Evolutionary conservation across 2,329 filamentous ascomycete genomes (phyloP).

Genomic region (Cladosporium velox): DNA sequence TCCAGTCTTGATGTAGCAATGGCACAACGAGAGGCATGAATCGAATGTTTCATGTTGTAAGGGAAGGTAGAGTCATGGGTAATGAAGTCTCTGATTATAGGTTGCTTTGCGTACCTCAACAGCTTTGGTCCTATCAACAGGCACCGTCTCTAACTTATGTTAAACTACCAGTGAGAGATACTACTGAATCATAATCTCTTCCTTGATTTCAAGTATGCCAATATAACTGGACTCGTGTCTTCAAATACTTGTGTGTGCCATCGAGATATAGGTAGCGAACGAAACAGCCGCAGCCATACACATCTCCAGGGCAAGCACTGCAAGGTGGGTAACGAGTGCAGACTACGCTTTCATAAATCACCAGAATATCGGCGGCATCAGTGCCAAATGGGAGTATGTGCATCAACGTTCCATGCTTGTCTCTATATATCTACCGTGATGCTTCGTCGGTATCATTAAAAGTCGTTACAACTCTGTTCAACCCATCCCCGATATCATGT

Average conservation of each 20-base stretch:
- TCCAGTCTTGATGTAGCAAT: background rate
- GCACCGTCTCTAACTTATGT: no score
- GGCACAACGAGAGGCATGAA: no score
- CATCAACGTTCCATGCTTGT: slow-evolving; percentile 1
- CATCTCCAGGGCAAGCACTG: background rate
- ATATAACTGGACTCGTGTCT: background rate
- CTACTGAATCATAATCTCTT: no score
- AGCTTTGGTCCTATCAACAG: no score
- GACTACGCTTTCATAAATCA: background rate
- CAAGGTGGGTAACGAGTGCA: background rate
- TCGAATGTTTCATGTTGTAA: no score
- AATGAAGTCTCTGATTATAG: no score
- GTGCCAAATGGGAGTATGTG: background rate
- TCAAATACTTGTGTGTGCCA: background rate
- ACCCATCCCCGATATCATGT: background rate
- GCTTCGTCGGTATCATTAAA: slow-evolving; percentile 13
- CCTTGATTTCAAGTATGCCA: background rate
- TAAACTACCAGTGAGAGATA: no score
- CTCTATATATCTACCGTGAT: slow-evolving; percentile 16
- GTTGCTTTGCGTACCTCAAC: no score
- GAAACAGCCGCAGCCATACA: background rate
- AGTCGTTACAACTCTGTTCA: background rate
- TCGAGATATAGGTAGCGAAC: background rate
- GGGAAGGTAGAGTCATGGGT: no score
- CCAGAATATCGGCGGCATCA: background rate